These are phyloP conservation scores for Collybia sordida DNA, from an alignment of 768 basidiomycete genomes.

Conservation along the genomic window DNA sequence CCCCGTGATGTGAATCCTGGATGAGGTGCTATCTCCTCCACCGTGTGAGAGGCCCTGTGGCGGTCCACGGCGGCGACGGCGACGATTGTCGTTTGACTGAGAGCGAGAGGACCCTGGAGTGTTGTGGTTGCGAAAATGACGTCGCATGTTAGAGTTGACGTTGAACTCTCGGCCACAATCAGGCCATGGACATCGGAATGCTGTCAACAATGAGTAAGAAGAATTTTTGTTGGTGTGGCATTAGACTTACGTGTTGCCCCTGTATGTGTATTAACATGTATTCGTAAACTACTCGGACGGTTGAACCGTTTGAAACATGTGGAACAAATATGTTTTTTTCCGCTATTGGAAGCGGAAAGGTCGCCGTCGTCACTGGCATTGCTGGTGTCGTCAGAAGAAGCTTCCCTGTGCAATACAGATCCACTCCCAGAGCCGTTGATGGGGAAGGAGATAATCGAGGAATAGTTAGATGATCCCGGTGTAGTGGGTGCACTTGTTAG, in stretches of 20 bases:
- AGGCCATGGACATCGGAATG: constrained; percentile 73
- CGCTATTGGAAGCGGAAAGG: constrained; percentile 21
- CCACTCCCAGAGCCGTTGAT: constrained; percentile 11
- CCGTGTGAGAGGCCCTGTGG: constrained; percentile 9
- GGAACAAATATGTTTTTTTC: constrained; percentile 48
- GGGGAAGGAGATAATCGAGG: constrained; percentile 24
- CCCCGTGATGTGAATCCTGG: too few species aligned
- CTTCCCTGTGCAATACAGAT: constrained; percentile 2
- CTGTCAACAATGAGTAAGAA: constrained; percentile 31
- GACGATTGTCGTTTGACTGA: constrained; percentile 20
- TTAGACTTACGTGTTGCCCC: constrained; percentile 61
- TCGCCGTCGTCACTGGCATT: constrained; percentile 22
- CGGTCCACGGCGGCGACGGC: constrained; percentile 24
- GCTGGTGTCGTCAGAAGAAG: constrained; percentile 22
- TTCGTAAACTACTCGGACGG: constrained; percentile 64
- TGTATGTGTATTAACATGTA: constrained; percentile 69
- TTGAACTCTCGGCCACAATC: constrained; percentile 78
- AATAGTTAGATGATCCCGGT: constrained; percentile 4
- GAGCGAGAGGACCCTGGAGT: constrained; percentile 29
- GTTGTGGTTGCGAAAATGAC: constrained; percentile 72
- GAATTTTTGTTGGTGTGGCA: constrained; percentile 2
- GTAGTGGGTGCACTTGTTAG: not conserved
- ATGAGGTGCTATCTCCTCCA: constrained; percentile 4
- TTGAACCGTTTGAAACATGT: constrained; percentile 67
- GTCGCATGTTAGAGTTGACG: constrained; percentile 83